Base-by-base conservation (phyloP, 768 basidiomycete genomes). In the Tulasnella sp. region DNA sequence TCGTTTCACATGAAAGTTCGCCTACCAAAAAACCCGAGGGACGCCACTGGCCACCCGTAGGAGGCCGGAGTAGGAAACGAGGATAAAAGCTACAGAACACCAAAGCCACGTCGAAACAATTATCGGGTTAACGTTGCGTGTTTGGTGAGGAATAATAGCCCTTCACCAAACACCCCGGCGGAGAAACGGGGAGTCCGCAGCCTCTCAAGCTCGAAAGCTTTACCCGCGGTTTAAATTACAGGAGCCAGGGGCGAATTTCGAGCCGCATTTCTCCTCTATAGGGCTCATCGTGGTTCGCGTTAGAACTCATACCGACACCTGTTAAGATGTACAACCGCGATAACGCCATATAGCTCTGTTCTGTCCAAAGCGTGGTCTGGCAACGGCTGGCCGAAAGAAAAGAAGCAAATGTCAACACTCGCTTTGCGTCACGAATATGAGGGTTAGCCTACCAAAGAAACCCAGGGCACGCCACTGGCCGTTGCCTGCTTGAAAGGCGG, bases 391-490 rank as follows among this genome's bases (percentile, higher is more conserved):
- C n/a, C n/a, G n/a, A n/a, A n/a, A n/a, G n/a, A n/a, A n/a, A n/a
- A n/a, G n/a, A n/a, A n/a, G n/a, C n/a, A n/a, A n/a, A n/a, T n/a
- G n/a, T n/a, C n/a, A n/a, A n/a, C n/a, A n/a, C n/a, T n/a, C n/a
- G n/a, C n/a, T n/a, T n/a, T n/a, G n/a, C n/a, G n/a, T n/a, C n/a
- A n/a, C n/a, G n/a, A n/a, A n/a, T n/a, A n/a, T n/a, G n/a, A n/a
- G n/a, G n/a, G n/a, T 69, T 28, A 1, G 14, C 64, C 64, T 69
- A 69, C 64, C 64, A 28, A n/a, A 69, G 64, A 34, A 69, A 69
- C 64, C 64, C 64, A 14, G 64, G 64, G 64, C 9, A 37, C 64
- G 34, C 64, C 64, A 28, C 64, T 34, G 64, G 64, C 64, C 64
- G 16, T 31, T 28, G 24, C 58, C 9, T 9, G 9, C 28, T 60